Evolutionary conservation across 192 early-diverging fungal genomes (phyloP).

Genomic region (Umbelopsis vinacea): DNA sequence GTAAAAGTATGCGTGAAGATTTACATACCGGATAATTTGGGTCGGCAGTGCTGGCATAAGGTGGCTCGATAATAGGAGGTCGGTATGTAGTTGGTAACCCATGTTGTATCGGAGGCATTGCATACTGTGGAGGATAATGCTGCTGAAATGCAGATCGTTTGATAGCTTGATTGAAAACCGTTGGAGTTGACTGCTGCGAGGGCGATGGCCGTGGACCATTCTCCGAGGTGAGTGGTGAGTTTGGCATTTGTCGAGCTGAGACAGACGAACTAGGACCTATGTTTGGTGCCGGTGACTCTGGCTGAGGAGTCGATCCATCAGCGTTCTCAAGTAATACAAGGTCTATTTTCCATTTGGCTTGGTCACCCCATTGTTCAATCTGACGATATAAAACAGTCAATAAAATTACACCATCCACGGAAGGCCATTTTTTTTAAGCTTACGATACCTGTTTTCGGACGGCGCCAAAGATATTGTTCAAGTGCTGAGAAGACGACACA

Average conservation of each 20-base stretch:
- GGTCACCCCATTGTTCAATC: constrained; percentile 41
- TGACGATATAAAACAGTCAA: constrained; percentile 1
- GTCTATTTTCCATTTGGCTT: constrained; percentile 41
- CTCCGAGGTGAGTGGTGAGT: constrained; percentile 17
- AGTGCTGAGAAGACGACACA: constrained; percentile 16
- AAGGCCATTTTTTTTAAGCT: neutral
- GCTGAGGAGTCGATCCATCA: constrained; percentile 1
- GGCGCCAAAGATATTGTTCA: constrained; percentile 18
- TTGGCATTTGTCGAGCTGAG: neutral
- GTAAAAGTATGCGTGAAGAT: neutral
- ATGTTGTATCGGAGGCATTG: constrained; percentile 4
- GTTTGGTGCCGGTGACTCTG: constrained; percentile 9
- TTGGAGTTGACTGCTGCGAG: neutral
- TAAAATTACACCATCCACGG: neutral
- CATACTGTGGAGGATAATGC: neutral
- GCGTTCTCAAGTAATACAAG: constrained; percentile 34
- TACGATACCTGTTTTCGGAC: constrained; percentile 2
- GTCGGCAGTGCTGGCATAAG: neutral
- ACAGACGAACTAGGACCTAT: neutral
- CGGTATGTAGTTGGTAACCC: neutral
- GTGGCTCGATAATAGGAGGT: neutral
- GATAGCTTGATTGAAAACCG: neutral
- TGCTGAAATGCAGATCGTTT: constrained; percentile 1
- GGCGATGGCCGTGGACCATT: constrained; percentile 4
- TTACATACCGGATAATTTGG: constrained; percentile 15